Evolutionary conservation across 768 basidiomycete species (phyloP).

Genomic region (Russula dissimulans): DNA sequence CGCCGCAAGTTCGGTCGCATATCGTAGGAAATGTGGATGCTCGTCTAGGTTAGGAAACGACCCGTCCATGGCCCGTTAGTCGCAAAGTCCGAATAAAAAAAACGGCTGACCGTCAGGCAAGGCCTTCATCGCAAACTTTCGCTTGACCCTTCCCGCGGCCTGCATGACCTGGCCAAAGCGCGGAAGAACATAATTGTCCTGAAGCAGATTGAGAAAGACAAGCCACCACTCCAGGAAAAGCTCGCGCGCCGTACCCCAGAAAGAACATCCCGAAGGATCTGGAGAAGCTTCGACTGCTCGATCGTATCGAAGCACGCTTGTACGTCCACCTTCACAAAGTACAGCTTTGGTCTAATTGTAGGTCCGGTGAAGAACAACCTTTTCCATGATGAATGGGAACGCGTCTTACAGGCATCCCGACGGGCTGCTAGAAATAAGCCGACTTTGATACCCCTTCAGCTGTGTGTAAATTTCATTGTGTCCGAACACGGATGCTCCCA

Average conservation of each 20-base stretch:
- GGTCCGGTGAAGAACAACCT: neutral
- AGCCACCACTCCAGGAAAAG: neutral
- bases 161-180: conserved; percentile 59
- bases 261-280: conserved; percentile 64
- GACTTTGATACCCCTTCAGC: conserved; percentile 61
- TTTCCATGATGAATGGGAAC: neutral
- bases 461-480: conserved; percentile 72
- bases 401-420: conserved; percentile 44
- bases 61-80: neutral
- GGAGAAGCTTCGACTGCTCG: conserved; percentile 74
- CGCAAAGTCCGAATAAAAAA: neutral
- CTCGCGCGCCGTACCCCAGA: conserved; percentile 43
- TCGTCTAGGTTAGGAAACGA: conserved; percentile 43
- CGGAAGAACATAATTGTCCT: conserved; percentile 70
- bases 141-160: conserved; percentile 45
- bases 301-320: conserved; percentile 96
- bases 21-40: conserved; percentile 59
- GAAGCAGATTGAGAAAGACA: neutral
- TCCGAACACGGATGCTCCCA: conserved; percentile 79
- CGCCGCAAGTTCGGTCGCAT: conserved; percentile 59
- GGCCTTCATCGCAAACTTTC: conserved; percentile 51
- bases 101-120: conserved; percentile 49
- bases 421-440: conserved; percentile 30
- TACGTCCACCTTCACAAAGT: conserved; percentile 96
- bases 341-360: conserved; percentile 63